A percentile compares a stretch with the other conserved stretches of the same genome.
phyloP scores from a whole-genome alignment of 1,284 basidiomycete genomes.

The Ustilago nuda region DNA sequence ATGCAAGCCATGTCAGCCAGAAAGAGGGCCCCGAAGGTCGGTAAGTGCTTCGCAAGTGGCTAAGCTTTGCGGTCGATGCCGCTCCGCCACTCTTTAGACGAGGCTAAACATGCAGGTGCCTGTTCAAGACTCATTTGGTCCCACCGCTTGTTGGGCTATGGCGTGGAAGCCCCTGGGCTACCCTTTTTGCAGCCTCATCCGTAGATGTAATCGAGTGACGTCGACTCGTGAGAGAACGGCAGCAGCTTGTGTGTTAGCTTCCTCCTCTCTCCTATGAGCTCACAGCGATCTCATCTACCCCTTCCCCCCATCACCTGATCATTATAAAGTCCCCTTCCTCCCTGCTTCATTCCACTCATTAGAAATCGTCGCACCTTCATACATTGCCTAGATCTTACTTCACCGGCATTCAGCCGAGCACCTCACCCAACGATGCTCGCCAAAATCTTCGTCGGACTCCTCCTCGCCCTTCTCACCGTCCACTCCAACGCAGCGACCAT shows the following conservation, averaged over 20 bases:
- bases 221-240: background rate
- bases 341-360: background rate
- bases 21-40: background rate
- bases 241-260: background rate
- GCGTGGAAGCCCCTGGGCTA: background rate
- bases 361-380: background rate
- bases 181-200: background rate
- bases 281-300: background rate
- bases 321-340: background rate
- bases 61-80: constrained; percentile 6
- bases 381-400: background rate
- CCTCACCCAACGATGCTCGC: constrained; percentile 23
- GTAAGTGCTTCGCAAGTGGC: background rate
- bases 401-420: background rate
- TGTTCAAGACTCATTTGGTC: background rate
- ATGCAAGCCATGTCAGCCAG: too few species aligned
- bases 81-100: background rate
- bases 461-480: constrained; percentile 22
- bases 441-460: constrained; percentile 16
- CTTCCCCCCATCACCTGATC: background rate
- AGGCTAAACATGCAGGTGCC: constrained; percentile 7
- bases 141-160: background rate
- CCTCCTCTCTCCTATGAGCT: background rate
- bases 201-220: background rate
- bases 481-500: constrained; percentile 20